Evolutionary conservation across 441 rosid genomes (phyloP), one percentile per base, ranked within the genome.

Genomic region (Manihot esculenta): DNA sequence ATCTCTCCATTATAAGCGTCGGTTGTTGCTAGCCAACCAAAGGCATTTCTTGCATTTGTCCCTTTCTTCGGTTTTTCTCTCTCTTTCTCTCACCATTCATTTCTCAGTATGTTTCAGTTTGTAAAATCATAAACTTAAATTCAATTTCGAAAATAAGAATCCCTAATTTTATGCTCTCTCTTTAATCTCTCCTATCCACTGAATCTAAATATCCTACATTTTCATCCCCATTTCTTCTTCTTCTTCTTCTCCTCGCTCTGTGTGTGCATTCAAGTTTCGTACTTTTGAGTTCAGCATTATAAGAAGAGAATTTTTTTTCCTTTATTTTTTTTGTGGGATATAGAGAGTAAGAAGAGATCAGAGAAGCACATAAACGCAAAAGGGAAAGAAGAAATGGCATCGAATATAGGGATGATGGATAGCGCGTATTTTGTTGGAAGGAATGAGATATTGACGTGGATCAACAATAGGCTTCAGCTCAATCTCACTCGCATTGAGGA

Each of bases 381-480:
- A 62, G 71, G 10, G 24, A 14, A 51, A 14, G 24, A 55, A 6
- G 70, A 70, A 76, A 93, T 95, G 99, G 91, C 97, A 23, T 74
- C 92, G 45, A 91, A 86, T 66, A 93, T 93, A 14, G 99, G 99
- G 48, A 95, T 89, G 88, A 95, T 95, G 98, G 98, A 91, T 77
- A 84, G 95, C 81, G 98, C 97, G 0, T 95, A 95, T 83, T 95
- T 95, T 62, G 99, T 95, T 23, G 99, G 99, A 44, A 86, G 99
- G 79, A 91, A 87, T 79, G 99, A 95, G 90, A 73, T 95, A 61
- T 78, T 95, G 55, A 81, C 90, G 12, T 93, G 99, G 98, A 89
- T 95, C 79, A 95, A 93, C 77, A 86, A 84, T 68, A 84, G 92
- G 72, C 97, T 93, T 75, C 99, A 87, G 70, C 95, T 95, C 72